Evolutionary conservation across 2,329 filamentous ascomycete species (phyloP).

Genomic region (Colletotrichum chlorophyti): DNA sequence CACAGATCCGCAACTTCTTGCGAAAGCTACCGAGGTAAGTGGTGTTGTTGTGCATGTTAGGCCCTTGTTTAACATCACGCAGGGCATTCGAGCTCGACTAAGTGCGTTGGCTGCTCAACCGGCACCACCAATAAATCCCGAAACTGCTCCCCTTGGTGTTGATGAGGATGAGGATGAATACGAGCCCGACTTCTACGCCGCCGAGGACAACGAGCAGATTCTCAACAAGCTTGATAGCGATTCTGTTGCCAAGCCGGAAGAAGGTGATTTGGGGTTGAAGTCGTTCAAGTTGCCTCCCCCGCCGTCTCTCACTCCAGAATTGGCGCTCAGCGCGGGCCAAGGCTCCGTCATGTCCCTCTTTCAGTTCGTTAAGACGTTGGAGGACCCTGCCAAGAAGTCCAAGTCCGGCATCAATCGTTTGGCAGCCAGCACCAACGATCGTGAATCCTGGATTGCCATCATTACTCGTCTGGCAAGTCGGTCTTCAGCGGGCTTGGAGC

Average conservation of each 20-base stretch:
- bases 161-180: conserved; percentile 85
- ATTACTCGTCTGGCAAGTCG: conserved; percentile 86
- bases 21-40: conserved; percentile 75
- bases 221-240: conserved; percentile 76
- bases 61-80: conserved; percentile 21
- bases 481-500: conserved; percentile 74
- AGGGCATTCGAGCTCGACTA: conserved; percentile 61
- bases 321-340: conserved; percentile 77
- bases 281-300: conserved; percentile 83
- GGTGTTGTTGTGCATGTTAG: conserved; percentile 25
- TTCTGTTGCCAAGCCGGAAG: conserved; percentile 49
- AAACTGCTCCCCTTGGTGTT: conserved; percentile 67
- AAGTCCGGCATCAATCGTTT: conserved; percentile 82
- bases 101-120: conserved; percentile 51
- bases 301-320: conserved; percentile 72
- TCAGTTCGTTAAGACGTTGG: conserved; percentile 75
- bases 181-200: conserved; percentile 83
- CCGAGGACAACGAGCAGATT: conserved; percentile 80
- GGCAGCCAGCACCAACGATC: conserved; percentile 82
- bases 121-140: conserved; percentile 58
- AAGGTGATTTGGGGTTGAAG: conserved; percentile 69
- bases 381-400: conserved; percentile 68
- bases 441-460: conserved; percentile 90
- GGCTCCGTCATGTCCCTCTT: conserved; percentile 81
- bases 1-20: conserved; percentile 72